Percentiles rank a stretch among this genome's conserved stretches.
Evolutionary conservation across 192 early-diverging fungal species (phyloP).

Genomic region (Chytriomyces sp.): DNA sequence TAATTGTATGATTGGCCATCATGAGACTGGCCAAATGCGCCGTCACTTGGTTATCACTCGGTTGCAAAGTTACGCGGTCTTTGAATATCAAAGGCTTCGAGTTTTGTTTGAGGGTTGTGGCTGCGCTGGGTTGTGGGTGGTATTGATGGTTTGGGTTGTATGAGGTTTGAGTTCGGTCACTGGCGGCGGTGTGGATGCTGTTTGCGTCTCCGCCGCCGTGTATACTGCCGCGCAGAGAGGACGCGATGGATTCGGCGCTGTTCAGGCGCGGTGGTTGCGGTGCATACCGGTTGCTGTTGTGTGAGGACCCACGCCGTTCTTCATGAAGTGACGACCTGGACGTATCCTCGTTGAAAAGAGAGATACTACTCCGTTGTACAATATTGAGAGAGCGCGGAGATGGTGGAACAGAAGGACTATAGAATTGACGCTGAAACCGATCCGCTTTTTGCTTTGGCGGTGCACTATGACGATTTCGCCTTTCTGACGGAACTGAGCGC

Average conservation of each 20-base stretch:
- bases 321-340: background rate
- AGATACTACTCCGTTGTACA: conserved; percentile 29
- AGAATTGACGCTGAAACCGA: background rate
- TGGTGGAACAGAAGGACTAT: background rate
- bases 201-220: background rate
- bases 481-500: background rate
- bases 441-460: background rate
- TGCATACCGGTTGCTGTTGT: no score
- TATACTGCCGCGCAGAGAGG: no score
- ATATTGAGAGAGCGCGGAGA: conserved; percentile 19
- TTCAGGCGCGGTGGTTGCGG: no score
- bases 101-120: background rate
- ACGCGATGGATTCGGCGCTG: no score
- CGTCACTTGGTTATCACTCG: conserved; percentile 79
- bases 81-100: conserved; percentile 10
- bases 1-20: conserved; percentile 84
- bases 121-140: conserved; percentile 2
- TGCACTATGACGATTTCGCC: background rate
- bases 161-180: background rate
- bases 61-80: conserved; percentile 56
- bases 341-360: conserved; percentile 8
- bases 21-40: conserved; percentile 87
- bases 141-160: conserved; percentile 1
- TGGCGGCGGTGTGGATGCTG: background rate
- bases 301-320: no score